phyloP scores from a whole-genome alignment of 2,329 filamentous ascomycete species.

The Apiospora rasikravindrae region DNA sequence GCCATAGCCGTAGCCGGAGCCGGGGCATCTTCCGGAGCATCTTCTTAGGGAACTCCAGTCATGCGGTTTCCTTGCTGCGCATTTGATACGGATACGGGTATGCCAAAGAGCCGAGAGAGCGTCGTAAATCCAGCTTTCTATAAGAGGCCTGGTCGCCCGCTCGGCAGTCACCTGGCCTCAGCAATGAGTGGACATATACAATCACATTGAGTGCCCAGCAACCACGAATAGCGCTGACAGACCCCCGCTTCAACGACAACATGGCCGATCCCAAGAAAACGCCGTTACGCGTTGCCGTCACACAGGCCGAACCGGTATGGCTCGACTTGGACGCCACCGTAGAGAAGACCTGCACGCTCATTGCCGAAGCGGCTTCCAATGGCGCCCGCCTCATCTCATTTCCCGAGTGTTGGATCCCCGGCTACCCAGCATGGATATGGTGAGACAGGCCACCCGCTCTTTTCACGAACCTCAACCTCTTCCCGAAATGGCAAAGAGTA shows the following conservation, averaged over 20 bases:
- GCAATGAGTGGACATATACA: background rate
- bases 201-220: background rate
- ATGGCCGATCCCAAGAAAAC: background rate
- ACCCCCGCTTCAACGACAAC: background rate
- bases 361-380: slow-evolving; percentile 52
- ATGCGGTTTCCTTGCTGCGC: background rate
- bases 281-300: slow-evolving; percentile 46
- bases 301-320: slow-evolving; percentile 60
- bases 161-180: too few species aligned
- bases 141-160: background rate
- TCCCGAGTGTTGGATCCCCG: slow-evolving; percentile 50
- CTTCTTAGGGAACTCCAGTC: background rate
- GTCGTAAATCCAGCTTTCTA: background rate
- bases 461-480: background rate
- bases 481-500: background rate
- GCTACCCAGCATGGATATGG: slow-evolving; percentile 42
- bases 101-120: background rate
- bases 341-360: slow-evolving; percentile 53
- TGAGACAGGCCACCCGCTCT: background rate
- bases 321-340: slow-evolving; percentile 54
- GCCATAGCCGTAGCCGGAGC: background rate
- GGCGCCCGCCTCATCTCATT: slow-evolving; percentile 55
- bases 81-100: background rate
- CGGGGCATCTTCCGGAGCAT: background rate
- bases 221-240: background rate